These are phyloP conservation scores for Apiospora saccharicola DNA, from an alignment of 2,329 filamentous ascomycete species.

Conservation along the genomic window DNA sequence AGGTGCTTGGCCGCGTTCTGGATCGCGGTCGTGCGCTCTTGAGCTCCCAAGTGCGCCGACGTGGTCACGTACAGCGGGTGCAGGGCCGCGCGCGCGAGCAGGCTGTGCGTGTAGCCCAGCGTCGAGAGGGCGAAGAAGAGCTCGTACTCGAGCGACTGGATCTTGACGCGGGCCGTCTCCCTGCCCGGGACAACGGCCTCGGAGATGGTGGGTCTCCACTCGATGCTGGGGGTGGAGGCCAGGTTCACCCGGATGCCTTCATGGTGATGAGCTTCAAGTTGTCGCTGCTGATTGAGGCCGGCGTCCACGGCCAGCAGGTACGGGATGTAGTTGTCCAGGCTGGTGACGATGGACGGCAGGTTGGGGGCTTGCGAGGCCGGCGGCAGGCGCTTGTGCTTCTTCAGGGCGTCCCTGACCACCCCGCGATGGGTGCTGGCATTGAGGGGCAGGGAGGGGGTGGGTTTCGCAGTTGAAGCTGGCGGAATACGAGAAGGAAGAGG, in stretches of 20 bases:
- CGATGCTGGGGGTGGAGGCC: conserved; percentile 66
- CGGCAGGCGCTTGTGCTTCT: conserved; percentile 88
- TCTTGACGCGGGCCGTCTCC: conserved; percentile 70
- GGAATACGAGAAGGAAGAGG: conserved; percentile 84
- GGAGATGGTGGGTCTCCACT: conserved; percentile 86
- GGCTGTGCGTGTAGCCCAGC: conserved; percentile 75
- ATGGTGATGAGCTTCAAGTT: conserved; percentile 25
- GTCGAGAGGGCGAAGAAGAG: conserved; percentile 80
- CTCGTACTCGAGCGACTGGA: conserved; percentile 82
- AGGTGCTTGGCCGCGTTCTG: conserved; percentile 79
- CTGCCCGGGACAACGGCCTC: conserved; percentile 69
- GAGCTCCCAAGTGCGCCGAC: conserved; percentile 64
- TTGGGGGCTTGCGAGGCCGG: conserved; percentile 73
- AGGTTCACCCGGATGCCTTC: conserved; percentile 72
- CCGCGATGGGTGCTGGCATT: conserved; percentile 84
- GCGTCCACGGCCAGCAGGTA: conserved; percentile 82
- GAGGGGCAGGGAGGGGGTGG: conserved; percentile 89
- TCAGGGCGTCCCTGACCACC: conserved; percentile 82
- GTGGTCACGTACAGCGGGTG: conserved; percentile 75
- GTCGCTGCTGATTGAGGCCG: conserved; percentile 64
- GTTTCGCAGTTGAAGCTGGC: conserved; percentile 78
- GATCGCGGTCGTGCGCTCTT: conserved; percentile 75
- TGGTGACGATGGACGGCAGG: conserved; percentile 72
- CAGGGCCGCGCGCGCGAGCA: conserved; percentile 76
- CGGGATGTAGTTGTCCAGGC: conserved; percentile 80